phyloP scores from a whole-genome alignment of 2,329 filamentous ascomycete species.

The Colletotrichum liriopes region DNA sequence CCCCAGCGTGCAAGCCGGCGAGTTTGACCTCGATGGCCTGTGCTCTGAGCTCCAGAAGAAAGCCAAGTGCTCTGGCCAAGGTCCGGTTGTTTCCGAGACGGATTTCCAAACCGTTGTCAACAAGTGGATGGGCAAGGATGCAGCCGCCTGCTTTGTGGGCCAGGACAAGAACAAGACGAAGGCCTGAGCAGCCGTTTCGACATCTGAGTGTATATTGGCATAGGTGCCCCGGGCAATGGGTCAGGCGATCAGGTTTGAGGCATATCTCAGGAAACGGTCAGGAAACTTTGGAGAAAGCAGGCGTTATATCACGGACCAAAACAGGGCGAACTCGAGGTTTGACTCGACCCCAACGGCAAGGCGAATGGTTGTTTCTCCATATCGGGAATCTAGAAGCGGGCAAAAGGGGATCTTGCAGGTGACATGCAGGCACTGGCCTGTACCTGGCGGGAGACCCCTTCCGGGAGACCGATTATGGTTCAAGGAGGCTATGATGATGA shows the following conservation, averaged over 20 bases:
- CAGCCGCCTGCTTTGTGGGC: constrained; percentile 51
- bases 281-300: constrained; percentile 29
- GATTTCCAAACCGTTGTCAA: constrained; percentile 88
- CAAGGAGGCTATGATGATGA: constrained; percentile 36
- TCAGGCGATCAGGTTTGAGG: constrained; percentile 27
- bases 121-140: constrained; percentile 70
- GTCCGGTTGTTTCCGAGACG: constrained; percentile 89
- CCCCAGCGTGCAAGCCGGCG: constrained; percentile 88
- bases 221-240: constrained; percentile 22
- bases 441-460: constrained; percentile 11
- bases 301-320: constrained; percentile 42
- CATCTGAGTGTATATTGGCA: constrained; percentile 37
- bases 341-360: constrained; percentile 33
- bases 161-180: constrained; percentile 52
- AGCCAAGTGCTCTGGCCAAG: constrained; percentile 92
- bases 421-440: background rate
- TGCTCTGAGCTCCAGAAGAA: constrained; percentile 96
- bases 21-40: constrained; percentile 93
- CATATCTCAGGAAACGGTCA: constrained; percentile 31
- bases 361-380: constrained; percentile 40
- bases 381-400: constrained; percentile 25
- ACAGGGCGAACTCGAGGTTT: constrained; percentile 33
- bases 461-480: constrained; percentile 17
- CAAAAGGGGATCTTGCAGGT: constrained; percentile 1
- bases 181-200: constrained; percentile 23